These are phyloP conservation scores for Coleophoma eucalyptorum DNA, from an alignment of 2,329 filamentous ascomycete genomes.

Conservation along the genomic window DNA sequence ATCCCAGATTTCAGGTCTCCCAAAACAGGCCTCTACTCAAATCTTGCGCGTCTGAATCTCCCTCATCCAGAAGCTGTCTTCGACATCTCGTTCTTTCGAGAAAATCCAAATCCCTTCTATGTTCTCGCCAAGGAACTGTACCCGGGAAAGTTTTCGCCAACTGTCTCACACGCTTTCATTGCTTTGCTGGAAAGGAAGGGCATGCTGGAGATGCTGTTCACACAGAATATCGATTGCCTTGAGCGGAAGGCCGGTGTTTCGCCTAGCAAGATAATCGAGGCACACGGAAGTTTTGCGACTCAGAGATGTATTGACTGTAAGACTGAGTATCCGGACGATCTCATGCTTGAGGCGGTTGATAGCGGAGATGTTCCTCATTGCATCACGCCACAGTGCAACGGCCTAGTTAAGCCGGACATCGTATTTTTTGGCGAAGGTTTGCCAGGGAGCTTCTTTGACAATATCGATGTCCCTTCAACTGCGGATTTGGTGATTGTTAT, in stretches of 20 bases:
- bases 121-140: slow-evolving; percentile 88
- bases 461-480: slow-evolving; percentile 47
- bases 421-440: slow-evolving; percentile 78
- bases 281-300: slow-evolving; percentile 89
- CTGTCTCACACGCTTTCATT: slow-evolving; percentile 87
- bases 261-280: slow-evolving; percentile 78
- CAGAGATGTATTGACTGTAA: slow-evolving; percentile 92
- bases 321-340: slow-evolving; percentile 62
- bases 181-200: slow-evolving; percentile 75
- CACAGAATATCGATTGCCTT: slow-evolving; percentile 96
- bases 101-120: slow-evolving; percentile 88
- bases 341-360: slow-evolving; percentile 69
- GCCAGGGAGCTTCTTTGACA: slow-evolving; percentile 61
- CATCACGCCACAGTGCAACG: slow-evolving; percentile 55
- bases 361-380: slow-evolving; percentile 70
- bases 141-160: slow-evolving; percentile 84
- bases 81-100: slow-evolving; percentile 83
- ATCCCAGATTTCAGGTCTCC: slow-evolving; percentile 95
- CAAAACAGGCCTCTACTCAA: slow-evolving; percentile 89
- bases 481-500: slow-evolving; percentile 82
- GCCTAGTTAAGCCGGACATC: slow-evolving; percentile 76
- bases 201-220: slow-evolving; percentile 81
- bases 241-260: slow-evolving; percentile 86
- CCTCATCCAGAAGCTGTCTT: slow-evolving; percentile 92
- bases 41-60: slow-evolving; percentile 79